Conservation (phyloP, 2,329 filamentous ascomycete genomes). For the Aspergillus fumigatus region DNA sequence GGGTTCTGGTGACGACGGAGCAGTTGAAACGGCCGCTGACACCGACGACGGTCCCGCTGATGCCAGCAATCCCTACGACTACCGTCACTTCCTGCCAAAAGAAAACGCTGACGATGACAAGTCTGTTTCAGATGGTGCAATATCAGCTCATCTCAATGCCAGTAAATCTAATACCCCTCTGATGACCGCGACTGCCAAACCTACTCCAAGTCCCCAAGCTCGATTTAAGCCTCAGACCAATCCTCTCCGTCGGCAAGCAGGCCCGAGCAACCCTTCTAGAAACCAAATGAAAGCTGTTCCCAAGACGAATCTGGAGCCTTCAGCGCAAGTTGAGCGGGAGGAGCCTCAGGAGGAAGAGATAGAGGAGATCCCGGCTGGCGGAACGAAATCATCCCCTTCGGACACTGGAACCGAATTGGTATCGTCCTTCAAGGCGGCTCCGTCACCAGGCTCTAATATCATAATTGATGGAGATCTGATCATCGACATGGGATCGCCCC, state of each 20-base stretch:
- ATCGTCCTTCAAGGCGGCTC: conserved; percentile 28
- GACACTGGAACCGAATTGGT: conserved; percentile 28
- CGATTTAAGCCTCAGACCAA: conserved; percentile 29
- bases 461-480: conserved; percentile 45
- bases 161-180: conserved; percentile 33
- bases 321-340: conserved; percentile 12
- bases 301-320: conserved; percentile 21
- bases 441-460: conserved; percentile 40
- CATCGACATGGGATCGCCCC: conserved; percentile 46
- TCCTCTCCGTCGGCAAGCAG: conserved; percentile 29
- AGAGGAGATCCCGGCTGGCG: conserved; percentile 3
- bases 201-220: conserved; percentile 23
- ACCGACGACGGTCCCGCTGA: conserved; percentile 43
- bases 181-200: conserved; percentile 24
- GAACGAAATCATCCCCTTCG: conserved; percentile 25
- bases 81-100: conserved; percentile 46
- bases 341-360: conserved; percentile 4
- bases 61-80: conserved; percentile 46
- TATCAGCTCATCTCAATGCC: conserved; percentile 27
- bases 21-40: conserved; percentile 27
- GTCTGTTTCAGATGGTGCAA: conserved; percentile 28
- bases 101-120: conserved; percentile 32
- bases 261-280: conserved; percentile 17
- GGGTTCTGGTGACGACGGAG: conserved; percentile 29
- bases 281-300: conserved; percentile 10